Evolutionary conservation across 2,329 filamentous ascomycete species (phyloP).

Genomic region (Clonostachys chloroleuca): DNA sequence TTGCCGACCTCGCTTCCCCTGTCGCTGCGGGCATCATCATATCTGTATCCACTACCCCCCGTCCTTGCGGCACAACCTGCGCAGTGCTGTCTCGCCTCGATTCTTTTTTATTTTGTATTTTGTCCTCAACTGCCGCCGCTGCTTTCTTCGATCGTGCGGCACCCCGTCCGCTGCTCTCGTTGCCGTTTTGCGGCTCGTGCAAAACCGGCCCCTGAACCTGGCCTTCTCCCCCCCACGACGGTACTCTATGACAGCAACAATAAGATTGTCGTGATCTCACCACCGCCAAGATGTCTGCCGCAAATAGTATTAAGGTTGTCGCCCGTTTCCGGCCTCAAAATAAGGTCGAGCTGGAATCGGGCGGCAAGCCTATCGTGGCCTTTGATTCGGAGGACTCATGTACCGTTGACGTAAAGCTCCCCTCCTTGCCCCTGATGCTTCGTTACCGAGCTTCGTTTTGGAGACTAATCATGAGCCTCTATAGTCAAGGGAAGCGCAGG

Average conservation of each 20-base stretch:
- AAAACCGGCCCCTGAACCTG: background rate
- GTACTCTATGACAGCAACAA: background rate
- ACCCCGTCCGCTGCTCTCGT: background rate
- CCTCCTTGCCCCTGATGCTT: background rate
- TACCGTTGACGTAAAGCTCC: constrained; percentile 64
- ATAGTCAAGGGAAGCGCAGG: constrained; percentile 79
- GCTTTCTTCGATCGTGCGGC: too few relatives aligned
- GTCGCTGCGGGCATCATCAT: background rate
- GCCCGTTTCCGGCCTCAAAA: constrained; percentile 98
- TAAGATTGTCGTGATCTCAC: background rate
- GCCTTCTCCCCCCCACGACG: background rate
- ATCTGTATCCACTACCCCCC: too few relatives aligned
- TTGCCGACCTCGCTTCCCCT: background rate
- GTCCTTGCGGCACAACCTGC: background rate
- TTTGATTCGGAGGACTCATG: constrained; percentile 91
- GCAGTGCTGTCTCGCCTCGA: too few relatives aligned
- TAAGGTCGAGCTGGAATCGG: constrained; percentile 83
- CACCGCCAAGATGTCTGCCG: constrained; percentile 45
- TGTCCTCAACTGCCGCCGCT: too few relatives aligned
- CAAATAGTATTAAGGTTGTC: constrained; percentile 79
- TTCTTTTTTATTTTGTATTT: too few relatives aligned
- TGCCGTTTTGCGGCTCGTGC: background rate
- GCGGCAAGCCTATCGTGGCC: constrained; percentile 85
- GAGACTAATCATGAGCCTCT: constrained; percentile 14
- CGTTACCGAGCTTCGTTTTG: background rate